Conservation (phyloP, 2,329 filamentous ascomycete genomes). For the Leptoxyphium fumago region DNA sequence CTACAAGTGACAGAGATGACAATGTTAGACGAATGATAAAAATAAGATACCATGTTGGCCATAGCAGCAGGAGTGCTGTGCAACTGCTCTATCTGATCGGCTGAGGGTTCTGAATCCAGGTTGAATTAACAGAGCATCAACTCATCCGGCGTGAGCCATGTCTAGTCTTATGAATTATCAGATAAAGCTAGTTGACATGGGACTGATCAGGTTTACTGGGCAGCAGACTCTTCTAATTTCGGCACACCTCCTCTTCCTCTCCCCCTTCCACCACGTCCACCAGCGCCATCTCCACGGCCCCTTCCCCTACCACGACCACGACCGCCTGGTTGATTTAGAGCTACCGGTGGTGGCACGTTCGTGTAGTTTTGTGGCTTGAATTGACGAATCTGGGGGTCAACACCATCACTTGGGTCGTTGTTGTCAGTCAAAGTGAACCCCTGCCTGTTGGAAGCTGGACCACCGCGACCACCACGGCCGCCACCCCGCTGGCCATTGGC, state of each 20-base stretch:
- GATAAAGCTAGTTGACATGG: too few relatives aligned
- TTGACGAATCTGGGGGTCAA: conserved; percentile 39
- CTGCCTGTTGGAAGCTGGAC: conserved; percentile 21
- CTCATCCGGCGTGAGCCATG: too few relatives aligned
- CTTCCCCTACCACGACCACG: conserved; percentile 17
- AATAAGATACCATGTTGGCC: too few relatives aligned
- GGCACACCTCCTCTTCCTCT: conserved; percentile 8
- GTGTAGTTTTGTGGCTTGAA: conserved; percentile 41
- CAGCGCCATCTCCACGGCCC: conserved; percentile 10
- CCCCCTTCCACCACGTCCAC: conserved; percentile 9
- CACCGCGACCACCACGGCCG: conserved; percentile 9
- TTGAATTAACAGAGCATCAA: too few relatives aligned
- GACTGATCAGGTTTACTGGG: too few relatives aligned
- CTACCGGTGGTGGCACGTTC: conserved; percentile 43
- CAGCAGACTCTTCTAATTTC: too few relatives aligned
- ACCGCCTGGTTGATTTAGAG: conserved; percentile 32
- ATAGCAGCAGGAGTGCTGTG: too few relatives aligned
- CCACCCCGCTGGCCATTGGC: neutral
- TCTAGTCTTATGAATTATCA: too few relatives aligned
- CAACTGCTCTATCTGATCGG: too few relatives aligned
- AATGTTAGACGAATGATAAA: too few relatives aligned
- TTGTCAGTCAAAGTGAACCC: conserved; percentile 35
- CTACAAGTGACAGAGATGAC: too few relatives aligned
- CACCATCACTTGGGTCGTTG: conserved; percentile 36
- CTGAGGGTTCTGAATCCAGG: too few relatives aligned